Evolutionary conservation across 225 moss, liverwort and hornwort genomes (phyloP).

Genomic region (Physcomitrium patens): DNA sequence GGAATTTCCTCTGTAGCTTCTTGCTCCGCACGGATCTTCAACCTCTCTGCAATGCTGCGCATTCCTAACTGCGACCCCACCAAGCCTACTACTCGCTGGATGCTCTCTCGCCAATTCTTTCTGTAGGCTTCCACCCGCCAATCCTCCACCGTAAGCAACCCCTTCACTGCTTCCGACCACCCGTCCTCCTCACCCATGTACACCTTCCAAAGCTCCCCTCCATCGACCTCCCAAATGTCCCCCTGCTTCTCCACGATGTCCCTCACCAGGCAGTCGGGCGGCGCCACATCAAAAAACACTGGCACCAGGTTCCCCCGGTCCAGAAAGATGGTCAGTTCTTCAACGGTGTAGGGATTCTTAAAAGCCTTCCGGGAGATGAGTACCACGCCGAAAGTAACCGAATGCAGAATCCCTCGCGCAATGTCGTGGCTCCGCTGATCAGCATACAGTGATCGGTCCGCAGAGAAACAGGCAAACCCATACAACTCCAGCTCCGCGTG

Average conservation of each 20-base stretch:
- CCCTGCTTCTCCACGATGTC: slow-evolving; percentile 66
- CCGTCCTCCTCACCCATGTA: slow-evolving; percentile 61
- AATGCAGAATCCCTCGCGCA: slow-evolving; percentile 51
- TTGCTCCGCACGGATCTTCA: slow-evolving; percentile 31
- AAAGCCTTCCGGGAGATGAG: slow-evolving; percentile 54
- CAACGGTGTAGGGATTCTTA: slow-evolving; percentile 60
- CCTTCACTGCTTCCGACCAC: slow-evolving; percentile 53
- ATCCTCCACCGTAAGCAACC: slow-evolving; percentile 50
- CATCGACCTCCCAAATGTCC: slow-evolving; percentile 60
- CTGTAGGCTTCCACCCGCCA: slow-evolving; percentile 56
- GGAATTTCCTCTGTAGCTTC: slow-evolving; percentile 46
- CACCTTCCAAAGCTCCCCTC: slow-evolving; percentile 65
- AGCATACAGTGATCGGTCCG: slow-evolving; percentile 53
- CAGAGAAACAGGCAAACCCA: slow-evolving; percentile 62
- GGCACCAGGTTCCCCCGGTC: slow-evolving; percentile 58
- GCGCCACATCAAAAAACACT: slow-evolving; percentile 61
- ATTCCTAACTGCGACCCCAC: slow-evolving; percentile 40
- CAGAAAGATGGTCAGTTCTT: slow-evolving; percentile 60
- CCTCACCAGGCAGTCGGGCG: slow-evolving; percentile 49
- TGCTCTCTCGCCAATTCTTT: slow-evolving; percentile 64
- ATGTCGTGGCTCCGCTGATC: slow-evolving; percentile 67
- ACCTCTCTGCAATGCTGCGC: slow-evolving; percentile 25
- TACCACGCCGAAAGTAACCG: slow-evolving; percentile 55
- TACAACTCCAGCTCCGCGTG: slow-evolving; percentile 62
- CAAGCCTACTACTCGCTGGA: slow-evolving; percentile 51